phyloP scores from a whole-genome alignment of 1,284 basidiomycete genomes.

The Mycena sp. region DNA sequence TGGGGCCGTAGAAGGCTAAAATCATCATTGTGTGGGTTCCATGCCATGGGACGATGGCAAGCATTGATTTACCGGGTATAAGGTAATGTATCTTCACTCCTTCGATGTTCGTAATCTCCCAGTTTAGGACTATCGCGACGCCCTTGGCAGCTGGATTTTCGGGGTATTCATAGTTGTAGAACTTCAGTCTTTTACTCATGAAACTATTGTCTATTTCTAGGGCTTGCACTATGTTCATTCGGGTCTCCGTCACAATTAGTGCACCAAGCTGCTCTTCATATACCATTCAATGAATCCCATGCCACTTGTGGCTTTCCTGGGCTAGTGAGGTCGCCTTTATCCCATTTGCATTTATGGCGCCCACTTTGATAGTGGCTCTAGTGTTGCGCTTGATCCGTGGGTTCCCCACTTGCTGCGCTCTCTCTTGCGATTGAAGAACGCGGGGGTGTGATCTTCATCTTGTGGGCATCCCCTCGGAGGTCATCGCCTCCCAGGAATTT shows the following conservation, averaged over 20 bases:
- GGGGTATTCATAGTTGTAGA: constrained; percentile 11
- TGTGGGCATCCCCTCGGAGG: too few species aligned
- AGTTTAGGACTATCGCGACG: constrained; percentile 27
- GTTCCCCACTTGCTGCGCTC: background rate
- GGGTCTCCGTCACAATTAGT: constrained; percentile 16
- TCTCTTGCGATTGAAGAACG: background rate
- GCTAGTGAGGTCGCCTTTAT: background rate
- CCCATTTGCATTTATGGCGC: background rate
- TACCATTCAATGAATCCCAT: constrained; percentile 1
- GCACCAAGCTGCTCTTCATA: constrained; percentile 11
- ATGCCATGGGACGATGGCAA: constrained; percentile 24
- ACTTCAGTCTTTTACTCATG: constrained; percentile 7
- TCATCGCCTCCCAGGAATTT: background rate
- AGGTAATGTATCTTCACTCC: background rate
- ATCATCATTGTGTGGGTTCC: constrained; percentile 4
- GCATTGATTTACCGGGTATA: constrained; percentile 26
- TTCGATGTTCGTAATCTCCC: constrained; percentile 16
- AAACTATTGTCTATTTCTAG: constrained; percentile 16
- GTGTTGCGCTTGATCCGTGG: background rate
- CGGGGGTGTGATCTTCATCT: constrained; percentile 1
- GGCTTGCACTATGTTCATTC: constrained; percentile 1
- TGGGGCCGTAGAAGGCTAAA: background rate
- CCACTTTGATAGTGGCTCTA: background rate
- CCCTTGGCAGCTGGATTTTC: constrained; percentile 13
- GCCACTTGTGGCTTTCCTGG: constrained; percentile 2